Conservation (phyloP, 768 basidiomycete species). For the Termitomyces sp. region DNA sequence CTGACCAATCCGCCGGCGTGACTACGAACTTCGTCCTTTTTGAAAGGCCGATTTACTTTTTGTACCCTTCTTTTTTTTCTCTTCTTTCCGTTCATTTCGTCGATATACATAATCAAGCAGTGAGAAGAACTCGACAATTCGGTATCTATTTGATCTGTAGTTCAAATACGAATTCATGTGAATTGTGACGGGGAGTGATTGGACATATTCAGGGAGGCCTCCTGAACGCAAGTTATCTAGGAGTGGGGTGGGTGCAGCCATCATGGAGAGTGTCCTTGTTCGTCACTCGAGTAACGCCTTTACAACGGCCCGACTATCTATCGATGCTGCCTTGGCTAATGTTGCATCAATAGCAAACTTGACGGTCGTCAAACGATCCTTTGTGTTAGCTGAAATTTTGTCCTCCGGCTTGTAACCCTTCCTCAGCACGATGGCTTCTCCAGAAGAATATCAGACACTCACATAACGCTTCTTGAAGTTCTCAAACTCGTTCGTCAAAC, state of each 20-base stretch:
- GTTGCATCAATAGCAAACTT: constrained; percentile 1
- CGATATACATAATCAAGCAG: neutral
- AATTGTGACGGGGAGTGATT: neutral
- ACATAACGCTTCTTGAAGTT: constrained; percentile 3
- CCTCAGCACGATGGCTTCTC: neutral
- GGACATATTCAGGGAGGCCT: neutral
- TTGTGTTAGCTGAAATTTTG: neutral
- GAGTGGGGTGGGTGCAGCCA: neutral
- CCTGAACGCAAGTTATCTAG: neutral
- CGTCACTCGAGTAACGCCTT: neutral
- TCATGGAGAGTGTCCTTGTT: neutral
- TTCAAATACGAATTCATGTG: neutral
- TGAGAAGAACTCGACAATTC: neutral
- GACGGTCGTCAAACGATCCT: neutral
- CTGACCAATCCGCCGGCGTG: neutral
- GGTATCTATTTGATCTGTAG: neutral
- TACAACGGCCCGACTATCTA: neutral
- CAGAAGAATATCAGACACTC: neutral
- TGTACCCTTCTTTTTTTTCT: neutral
- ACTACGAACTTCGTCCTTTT: neutral
- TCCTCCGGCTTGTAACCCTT: neutral
- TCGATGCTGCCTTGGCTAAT: constrained; percentile 3
- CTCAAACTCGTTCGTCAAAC: neutral
- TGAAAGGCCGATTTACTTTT: neutral
- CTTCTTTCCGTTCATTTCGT: neutral